Percentiles rank a stretch among this genome's conserved stretches.
Conservation (phyloP, 139 green algal species). For the Chlorella sorokiniana region DNA sequence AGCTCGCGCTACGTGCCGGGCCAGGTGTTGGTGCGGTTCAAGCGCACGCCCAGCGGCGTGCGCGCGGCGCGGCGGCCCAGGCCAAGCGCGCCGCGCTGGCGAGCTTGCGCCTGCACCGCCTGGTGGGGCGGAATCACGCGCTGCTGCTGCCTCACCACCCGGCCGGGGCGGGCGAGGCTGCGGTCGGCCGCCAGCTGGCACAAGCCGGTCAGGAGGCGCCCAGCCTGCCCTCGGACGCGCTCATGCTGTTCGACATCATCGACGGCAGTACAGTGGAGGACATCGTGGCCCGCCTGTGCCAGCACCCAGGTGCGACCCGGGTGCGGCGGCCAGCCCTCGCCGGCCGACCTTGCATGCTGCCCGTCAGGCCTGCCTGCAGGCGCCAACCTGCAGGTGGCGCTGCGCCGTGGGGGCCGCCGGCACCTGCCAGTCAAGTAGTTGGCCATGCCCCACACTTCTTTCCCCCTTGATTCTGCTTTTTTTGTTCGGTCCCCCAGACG, state of each 20-base stretch:
- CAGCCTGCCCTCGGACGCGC: background rate
- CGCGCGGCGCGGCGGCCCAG: background rate
- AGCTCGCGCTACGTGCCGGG: background rate
- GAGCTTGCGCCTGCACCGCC: background rate
- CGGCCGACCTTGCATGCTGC: too few relatives aligned
- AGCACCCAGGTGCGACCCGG: background rate
- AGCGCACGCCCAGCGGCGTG: background rate
- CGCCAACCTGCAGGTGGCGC: too few relatives aligned
- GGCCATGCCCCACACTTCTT: background rate
- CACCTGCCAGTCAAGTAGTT: too few relatives aligned
- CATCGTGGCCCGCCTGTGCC: background rate
- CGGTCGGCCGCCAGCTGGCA: background rate
- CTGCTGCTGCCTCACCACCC: background rate
- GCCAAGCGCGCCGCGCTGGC: background rate
- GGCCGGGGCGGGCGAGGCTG: background rate
- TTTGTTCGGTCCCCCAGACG: background rate
- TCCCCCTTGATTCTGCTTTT: background rate
- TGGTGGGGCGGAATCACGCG: background rate
- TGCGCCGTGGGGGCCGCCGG: too few relatives aligned
- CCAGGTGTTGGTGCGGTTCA: background rate
- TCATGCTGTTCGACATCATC: background rate
- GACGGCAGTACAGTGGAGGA: slow-evolving; percentile 6
- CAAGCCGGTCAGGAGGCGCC: background rate
- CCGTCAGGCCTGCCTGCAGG: too few relatives aligned
- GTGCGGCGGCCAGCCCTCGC: too few relatives aligned